These are phyloP conservation scores for Beauveria sp. DNA, from an alignment of 2,329 filamentous ascomycete species.

Conservation along the genomic window DNA sequence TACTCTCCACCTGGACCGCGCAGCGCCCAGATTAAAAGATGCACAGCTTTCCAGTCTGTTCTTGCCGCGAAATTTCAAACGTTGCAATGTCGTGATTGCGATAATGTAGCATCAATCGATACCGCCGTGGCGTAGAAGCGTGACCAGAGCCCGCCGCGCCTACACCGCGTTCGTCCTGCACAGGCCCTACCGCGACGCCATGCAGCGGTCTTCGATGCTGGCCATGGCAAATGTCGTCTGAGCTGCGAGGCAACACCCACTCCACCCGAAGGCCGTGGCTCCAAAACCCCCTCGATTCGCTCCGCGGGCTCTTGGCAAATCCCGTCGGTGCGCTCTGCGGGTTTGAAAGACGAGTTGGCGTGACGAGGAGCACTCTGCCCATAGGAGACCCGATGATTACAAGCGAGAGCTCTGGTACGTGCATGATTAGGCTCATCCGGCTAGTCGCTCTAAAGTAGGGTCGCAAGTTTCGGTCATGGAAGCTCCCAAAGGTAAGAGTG, in stretches of 20 bases:
- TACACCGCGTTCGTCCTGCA: constrained; percentile 38
- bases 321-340: constrained; percentile 14
- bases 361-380: constrained; percentile 59
- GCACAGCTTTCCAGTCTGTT: constrained; percentile 27
- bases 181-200: constrained; percentile 60
- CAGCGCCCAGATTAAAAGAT: constrained; percentile 22
- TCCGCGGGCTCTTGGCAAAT: constrained; percentile 7
- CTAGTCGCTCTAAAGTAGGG: constrained; percentile 27
- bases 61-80: constrained; percentile 54
- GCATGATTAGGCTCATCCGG: constrained; percentile 49
- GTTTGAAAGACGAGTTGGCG: constrained; percentile 32
- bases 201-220: constrained; percentile 47
- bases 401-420: constrained; percentile 63
- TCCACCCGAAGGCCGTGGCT: constrained; percentile 46
- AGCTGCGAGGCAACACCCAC: constrained; percentile 38
- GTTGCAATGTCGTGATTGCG: constrained; percentile 61
- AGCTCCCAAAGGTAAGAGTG: constrained; percentile 20
- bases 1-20: background rate
- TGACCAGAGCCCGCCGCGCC: constrained; percentile 16
- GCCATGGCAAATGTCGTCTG: constrained; percentile 37
- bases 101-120: constrained; percentile 65
- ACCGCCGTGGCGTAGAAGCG: constrained; percentile 37
- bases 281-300: constrained; percentile 19
- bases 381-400: constrained; percentile 59
- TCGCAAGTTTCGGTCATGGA: constrained; percentile 16